Conservation (phyloP, 2,329 filamentous ascomycete species). For the Botrytis byssoidea region DNA sequence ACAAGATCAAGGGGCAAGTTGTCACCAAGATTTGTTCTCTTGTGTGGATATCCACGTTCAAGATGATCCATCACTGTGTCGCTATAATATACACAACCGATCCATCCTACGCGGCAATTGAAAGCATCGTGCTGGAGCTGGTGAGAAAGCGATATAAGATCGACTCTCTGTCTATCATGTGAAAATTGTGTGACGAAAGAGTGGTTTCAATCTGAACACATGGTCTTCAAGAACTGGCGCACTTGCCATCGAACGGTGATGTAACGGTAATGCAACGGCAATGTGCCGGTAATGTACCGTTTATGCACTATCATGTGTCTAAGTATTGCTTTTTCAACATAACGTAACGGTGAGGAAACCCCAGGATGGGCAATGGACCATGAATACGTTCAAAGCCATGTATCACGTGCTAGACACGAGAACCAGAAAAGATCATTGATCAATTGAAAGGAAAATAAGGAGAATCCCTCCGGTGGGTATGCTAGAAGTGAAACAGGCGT, state of each 20-base stretch:
- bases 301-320: background rate
- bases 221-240: background rate
- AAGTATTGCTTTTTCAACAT: background rate
- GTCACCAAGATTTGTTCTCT: background rate
- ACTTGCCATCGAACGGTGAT: background rate
- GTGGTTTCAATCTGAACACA: background rate
- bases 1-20: background rate
- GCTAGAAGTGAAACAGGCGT: background rate
- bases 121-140: background rate
- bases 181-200: background rate
- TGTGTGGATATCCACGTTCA: background rate
- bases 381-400: background rate
- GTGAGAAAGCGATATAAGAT: background rate
- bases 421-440: accelerated
- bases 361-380: background rate
- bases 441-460: background rate
- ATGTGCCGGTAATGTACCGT: background rate
- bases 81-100: background rate
- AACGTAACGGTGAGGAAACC: background rate
- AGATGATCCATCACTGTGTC: background rate
- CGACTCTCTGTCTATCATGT: background rate
- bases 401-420: background rate
- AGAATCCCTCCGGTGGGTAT: background rate
- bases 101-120: background rate
- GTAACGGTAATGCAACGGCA: no score